Base-by-base conservation (phyloP, 2,329 filamentous ascomycete species). In the Hypoxylon sp. region DNA sequence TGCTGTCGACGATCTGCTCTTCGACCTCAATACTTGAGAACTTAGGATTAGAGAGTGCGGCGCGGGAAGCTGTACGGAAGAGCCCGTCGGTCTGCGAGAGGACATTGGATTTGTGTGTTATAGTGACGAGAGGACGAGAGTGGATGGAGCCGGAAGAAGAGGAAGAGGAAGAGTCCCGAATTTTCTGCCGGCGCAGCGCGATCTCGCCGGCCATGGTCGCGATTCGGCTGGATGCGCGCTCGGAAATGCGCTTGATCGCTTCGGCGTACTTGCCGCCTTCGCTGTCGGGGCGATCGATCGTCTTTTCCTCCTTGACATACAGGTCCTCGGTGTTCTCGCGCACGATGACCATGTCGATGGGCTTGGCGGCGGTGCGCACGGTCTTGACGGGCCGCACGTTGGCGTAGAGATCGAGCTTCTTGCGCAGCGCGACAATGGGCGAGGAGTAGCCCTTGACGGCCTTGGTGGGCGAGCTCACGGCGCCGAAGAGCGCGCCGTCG, bases 251-350 rank as follows among this genome's bases (percentile, higher is more conserved):
- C 88, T 99, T 99, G 83, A 98, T 95, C 50, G 96, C 96, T 84
- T 98, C 95, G 71, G 96, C 95, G 63, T 98, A 92, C 83, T 93
- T 94, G 80, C 91, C 90, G 60, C 84, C 81, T 66, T 93, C 87
- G 36, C 90, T 85, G 32, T 87, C 89, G 59, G 49, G 49, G 25
- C 55, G 60, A 2, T 93, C 88, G 79, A 89, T 91, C 21, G 94
- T 98, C 80, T 86, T 91, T 85, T 99, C 96, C 80, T 98, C 92
- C 85, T 98, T 98, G 75, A 99, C 95, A 82, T 97, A 97, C 43
- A 99, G 87, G 80, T 99, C 96, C 84, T 99, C 96, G 32, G 96
- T 99, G 85, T 99, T 99, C 83, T 99, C 96, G 72, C 96, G 93
- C 60, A 98, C 96, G 76, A 98, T 99, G 77, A 99, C 96, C 80